Percentiles rank a stretch among this genome's conserved stretches.
Conservation (phyloP, 116 monocot species). For the Trichopus zeylanicus region DNA sequence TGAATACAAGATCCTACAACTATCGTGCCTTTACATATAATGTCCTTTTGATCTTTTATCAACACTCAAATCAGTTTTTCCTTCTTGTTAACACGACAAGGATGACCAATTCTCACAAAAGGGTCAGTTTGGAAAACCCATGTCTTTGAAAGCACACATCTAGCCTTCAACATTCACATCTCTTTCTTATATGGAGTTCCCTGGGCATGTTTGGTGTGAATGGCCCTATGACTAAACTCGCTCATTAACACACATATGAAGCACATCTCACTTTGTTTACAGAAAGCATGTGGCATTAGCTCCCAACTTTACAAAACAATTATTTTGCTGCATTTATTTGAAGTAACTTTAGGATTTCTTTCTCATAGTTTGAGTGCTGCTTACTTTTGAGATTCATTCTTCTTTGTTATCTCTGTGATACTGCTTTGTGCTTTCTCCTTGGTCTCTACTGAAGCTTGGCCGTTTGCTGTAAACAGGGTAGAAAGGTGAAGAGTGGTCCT, state of each 20-base stretch:
- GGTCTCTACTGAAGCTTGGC: neutral
- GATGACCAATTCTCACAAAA: neutral
- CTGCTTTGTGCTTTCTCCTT: conserved; percentile 1
- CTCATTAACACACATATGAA: neutral
- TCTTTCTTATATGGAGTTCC: neutral
- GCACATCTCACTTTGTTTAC: neutral
- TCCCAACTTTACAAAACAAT: no score
- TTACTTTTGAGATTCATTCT: neutral
- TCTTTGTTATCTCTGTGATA: neutral
- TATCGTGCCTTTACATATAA: no score
- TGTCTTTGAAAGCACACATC: neutral
- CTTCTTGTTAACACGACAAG: neutral
- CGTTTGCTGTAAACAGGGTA: neutral
- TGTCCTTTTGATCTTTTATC: no score
- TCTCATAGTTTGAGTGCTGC: neutral
- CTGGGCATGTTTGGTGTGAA: neutral
- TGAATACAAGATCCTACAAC: neutral
- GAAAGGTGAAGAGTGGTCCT: neutral
- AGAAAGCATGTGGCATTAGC: neutral
- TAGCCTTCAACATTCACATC: neutral
- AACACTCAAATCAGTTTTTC: no score
- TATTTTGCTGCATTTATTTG: no score
- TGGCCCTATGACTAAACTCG: neutral
- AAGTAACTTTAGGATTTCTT: no score
- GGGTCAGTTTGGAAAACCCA: neutral